A percentile compares a stretch with the other conserved stretches of the same genome.
These are phyloP conservation scores for Carex littledalei DNA, from an alignment of 176 grass and related monocot species.

Conservation along the genomic window DNA sequence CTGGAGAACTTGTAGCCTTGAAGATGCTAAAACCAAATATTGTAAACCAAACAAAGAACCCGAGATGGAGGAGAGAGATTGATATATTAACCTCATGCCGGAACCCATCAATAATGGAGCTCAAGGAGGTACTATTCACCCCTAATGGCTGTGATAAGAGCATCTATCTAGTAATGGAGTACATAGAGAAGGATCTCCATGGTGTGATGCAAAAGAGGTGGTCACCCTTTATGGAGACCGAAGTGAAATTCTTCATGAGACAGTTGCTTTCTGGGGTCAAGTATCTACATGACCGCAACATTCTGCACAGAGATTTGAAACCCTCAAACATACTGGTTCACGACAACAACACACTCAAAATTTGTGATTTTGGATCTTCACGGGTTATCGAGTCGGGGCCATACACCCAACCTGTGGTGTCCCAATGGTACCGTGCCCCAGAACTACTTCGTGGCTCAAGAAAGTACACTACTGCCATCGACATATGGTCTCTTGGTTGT, in stretches of 20 bases:
- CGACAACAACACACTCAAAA: slow-evolving; percentile 17
- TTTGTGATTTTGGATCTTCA: slow-evolving; percentile 31
- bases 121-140: slow-evolving; percentile 14
- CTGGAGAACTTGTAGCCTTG: slow-evolving; percentile 29
- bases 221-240: slow-evolving; percentile 17
- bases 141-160: not conserved
- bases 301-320: slow-evolving; percentile 52
- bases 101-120: slow-evolving; percentile 28
- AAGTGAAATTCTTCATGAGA: slow-evolving; percentile 14
- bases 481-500: slow-evolving; percentile 41
- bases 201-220: slow-evolving; percentile 10
- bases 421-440: slow-evolving; percentile 29
- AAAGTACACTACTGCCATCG: slow-evolving; percentile 26
- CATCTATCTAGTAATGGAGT: slow-evolving; percentile 36
- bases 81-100: not conserved
- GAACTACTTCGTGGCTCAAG: slow-evolving; percentile 24
- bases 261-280: slow-evolving; percentile 24
- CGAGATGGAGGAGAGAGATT: slow-evolving; percentile 13
- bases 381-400: slow-evolving; percentile 11
- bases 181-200: slow-evolving; percentile 25
- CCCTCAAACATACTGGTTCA: slow-evolving; percentile 24
- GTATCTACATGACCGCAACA: slow-evolving; percentile 24
- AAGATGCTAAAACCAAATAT: slow-evolving; percentile 20
- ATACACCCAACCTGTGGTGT: slow-evolving; percentile 25
- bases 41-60: not conserved